Percentiles rank a stretch among this genome's conserved stretches.
These are phyloP conservation scores for Rhodosporidiobolus odoratus DNA, from an alignment of 768 basidiomycete genomes.

Conservation along the genomic window DNA sequence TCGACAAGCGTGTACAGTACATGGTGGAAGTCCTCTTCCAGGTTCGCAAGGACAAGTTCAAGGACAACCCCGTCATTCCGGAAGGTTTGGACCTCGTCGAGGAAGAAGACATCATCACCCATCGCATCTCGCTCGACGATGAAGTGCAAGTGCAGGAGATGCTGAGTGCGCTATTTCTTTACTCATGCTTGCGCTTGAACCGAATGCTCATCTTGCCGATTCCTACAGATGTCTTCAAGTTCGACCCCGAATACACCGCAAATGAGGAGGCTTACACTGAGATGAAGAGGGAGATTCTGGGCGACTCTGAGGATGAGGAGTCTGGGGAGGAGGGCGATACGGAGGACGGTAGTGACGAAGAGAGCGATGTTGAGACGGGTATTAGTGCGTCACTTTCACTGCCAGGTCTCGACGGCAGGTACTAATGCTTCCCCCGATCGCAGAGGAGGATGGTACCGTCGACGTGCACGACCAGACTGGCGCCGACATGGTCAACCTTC, in stretches of 20 bases:
- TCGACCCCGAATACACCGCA: slow-evolving; percentile 75
- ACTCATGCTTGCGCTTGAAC: slow-evolving; percentile 16
- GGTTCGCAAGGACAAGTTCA: slow-evolving; percentile 96
- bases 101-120: slow-evolving; percentile 96
- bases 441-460: slow-evolving; percentile 67
- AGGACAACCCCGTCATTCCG: slow-evolving; percentile 90
- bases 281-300: slow-evolving; percentile 90
- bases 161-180: slow-evolving; percentile 62
- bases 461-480: slow-evolving; percentile 92
- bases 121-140: slow-evolving; percentile 84
- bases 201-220: not conserved
- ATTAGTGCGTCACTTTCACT: slow-evolving; percentile 25
- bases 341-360: slow-evolving; percentile 53
- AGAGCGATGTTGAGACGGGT: slow-evolving; percentile 56
- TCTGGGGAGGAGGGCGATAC: slow-evolving; percentile 58
- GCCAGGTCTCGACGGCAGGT: not conserved
- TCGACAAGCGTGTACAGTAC: slow-evolving; percentile 95
- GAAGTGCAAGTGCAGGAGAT: slow-evolving; percentile 91
- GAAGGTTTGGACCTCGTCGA: slow-evolving; percentile 95
- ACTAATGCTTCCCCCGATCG: not conserved
- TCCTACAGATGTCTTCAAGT: slow-evolving; percentile 80
- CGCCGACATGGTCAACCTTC: slow-evolving; percentile 90
- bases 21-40: slow-evolving; percentile 99
- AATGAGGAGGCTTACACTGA: slow-evolving; percentile 90
- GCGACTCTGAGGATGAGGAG: slow-evolving; percentile 61